A percentile compares a stretch with the other conserved stretches of the same genome.
These are phyloP conservation scores for Candida maesae DNA, from an alignment of 805 yeast species.

Conservation along the genomic window DNA sequence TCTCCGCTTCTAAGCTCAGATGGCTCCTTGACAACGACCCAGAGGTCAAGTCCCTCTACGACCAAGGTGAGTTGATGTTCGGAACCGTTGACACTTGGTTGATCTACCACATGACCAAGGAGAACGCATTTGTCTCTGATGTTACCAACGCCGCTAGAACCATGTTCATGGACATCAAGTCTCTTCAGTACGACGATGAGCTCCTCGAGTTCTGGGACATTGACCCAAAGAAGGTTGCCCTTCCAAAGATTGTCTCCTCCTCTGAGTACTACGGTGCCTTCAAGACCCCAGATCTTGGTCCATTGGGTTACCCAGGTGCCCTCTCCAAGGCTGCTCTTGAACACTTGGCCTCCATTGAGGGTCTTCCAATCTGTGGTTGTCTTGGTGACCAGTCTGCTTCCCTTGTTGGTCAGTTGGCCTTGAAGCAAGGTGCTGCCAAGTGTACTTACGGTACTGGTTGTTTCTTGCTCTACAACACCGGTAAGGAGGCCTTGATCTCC, in stretches of 20 bases:
- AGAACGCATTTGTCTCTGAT: conserved; percentile 72
- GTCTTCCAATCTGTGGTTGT: conserved; percentile 81
- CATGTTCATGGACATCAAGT: conserved; percentile 78
- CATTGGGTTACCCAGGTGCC: conserved; percentile 47
- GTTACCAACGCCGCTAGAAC: conserved; percentile 92
- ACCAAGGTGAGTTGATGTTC: conserved; percentile 76
- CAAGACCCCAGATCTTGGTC: conserved; percentile 51
- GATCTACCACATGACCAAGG: conserved; percentile 74
- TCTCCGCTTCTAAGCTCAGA: conserved; percentile 82
- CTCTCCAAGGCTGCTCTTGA: conserved; percentile 51
- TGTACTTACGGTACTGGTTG: conserved; percentile 98
- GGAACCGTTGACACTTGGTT: conserved; percentile 97
- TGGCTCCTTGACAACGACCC: conserved; percentile 86
- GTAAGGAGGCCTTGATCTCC: conserved; percentile 63
- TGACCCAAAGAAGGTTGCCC: conserved; percentile 56
- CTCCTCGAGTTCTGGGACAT: conserved; percentile 77
- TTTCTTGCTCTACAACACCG: conserved; percentile 85
- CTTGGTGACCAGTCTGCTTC: conserved; percentile 95
- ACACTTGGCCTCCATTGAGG: conserved; percentile 45
- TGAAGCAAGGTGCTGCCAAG: conserved; percentile 80
- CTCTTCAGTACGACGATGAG: conserved; percentile 69
- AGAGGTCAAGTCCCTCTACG: conserved; percentile 61
- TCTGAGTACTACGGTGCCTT: conserved; percentile 77
- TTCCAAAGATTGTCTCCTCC: conserved; percentile 78
- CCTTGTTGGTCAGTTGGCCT: conserved; percentile 86